Conservation (phyloP, 2,329 filamentous ascomycete genomes). For the Xylaria polymorpha region DNA sequence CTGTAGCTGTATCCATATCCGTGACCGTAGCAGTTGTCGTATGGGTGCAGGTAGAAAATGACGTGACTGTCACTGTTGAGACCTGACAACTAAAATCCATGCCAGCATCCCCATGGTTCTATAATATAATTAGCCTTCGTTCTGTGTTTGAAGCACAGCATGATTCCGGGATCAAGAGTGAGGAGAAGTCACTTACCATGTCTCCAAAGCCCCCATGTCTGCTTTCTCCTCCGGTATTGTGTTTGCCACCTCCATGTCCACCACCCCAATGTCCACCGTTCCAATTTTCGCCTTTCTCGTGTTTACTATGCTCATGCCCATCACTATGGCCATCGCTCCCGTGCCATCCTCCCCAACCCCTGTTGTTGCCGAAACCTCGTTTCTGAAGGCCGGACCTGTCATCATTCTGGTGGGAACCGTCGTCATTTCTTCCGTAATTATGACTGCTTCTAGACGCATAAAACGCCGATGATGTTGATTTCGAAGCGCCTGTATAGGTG, state of each 20-base stretch:
- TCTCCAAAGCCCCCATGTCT: conserved; percentile 5
- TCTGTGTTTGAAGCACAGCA: background rate
- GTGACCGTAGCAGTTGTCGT: conserved; percentile 7
- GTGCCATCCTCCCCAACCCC: conserved; percentile 21
- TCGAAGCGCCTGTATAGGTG: background rate
- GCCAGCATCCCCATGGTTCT: conserved; percentile 1
- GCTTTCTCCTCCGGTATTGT: background rate
- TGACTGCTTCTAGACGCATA: background rate
- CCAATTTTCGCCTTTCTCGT: background rate
- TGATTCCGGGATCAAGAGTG: background rate
- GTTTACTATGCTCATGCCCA: background rate
- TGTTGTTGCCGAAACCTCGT: conserved; percentile 21
- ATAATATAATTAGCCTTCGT: conserved; percentile 6
- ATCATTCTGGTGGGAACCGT: background rate
- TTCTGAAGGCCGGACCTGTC: background rate
- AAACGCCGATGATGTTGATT: conserved; percentile 1
- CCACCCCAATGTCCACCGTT: background rate
- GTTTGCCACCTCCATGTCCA: background rate
- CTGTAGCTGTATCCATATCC: conserved; percentile 10
- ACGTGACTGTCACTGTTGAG: conserved; percentile 21
- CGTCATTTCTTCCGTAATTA: background rate
- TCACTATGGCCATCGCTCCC: background rate
- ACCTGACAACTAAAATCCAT: background rate
- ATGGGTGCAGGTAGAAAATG: conserved; percentile 1
- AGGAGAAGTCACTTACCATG: conserved; percentile 24